These are phyloP conservation scores for Colletotrichum sp. DNA, from an alignment of 2,329 filamentous ascomycete genomes.

Conservation along the genomic window DNA sequence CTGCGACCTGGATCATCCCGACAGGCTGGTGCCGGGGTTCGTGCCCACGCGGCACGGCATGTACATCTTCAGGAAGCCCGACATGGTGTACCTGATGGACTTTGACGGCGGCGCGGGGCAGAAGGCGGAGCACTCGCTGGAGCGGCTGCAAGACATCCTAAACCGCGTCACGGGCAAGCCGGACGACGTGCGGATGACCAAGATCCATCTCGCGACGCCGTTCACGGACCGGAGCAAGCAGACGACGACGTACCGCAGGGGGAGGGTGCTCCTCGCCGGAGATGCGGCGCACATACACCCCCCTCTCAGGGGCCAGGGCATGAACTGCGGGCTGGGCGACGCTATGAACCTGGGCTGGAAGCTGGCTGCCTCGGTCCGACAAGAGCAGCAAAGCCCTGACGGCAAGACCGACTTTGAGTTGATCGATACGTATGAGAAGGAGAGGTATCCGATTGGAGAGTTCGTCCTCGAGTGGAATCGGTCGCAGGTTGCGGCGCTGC, in stretches of 20 bases:
- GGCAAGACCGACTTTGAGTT: constrained; percentile 28
- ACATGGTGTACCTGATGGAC: constrained; percentile 24
- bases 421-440: constrained; percentile 47
- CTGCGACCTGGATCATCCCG: constrained; percentile 34
- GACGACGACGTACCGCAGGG: constrained; percentile 59
- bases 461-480: constrained; percentile 41
- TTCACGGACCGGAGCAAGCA: constrained; percentile 18
- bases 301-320: constrained; percentile 52
- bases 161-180: constrained; percentile 23
- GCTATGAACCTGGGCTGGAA: constrained; percentile 57
- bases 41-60: constrained; percentile 28
- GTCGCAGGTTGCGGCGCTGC: constrained; percentile 35
- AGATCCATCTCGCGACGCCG: constrained; percentile 26
- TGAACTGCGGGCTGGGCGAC: constrained; percentile 56
- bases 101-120: constrained; percentile 25
- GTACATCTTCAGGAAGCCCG: constrained; percentile 24
- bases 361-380: constrained; percentile 32
- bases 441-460: constrained; percentile 48
- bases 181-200: constrained; percentile 27
- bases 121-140: constrained; percentile 9
- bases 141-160: constrained; percentile 26
- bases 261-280: constrained; percentile 50
- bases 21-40: constrained; percentile 31
- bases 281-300: constrained; percentile 56
- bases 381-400: constrained; percentile 32